Evolutionary conservation across 2,329 filamentous ascomycete genomes (phyloP).

Genomic region (Fusarium metavorans): DNA sequence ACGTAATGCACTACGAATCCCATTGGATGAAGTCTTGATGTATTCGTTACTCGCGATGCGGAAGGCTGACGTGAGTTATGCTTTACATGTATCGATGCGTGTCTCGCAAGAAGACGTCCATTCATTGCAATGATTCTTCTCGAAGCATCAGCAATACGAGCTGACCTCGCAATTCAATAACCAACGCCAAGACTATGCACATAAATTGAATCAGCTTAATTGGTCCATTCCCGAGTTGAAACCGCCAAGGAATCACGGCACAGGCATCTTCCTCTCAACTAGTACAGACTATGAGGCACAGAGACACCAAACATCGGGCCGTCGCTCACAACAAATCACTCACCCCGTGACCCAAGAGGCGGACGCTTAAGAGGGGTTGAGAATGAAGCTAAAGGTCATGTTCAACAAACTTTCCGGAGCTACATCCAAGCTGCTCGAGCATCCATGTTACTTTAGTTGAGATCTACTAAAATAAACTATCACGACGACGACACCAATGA

Average conservation of each 20-base stretch:
- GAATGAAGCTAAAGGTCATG: not conserved
- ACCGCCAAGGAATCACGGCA: not conserved
- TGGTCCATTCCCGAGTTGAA: not conserved
- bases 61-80: not conserved
- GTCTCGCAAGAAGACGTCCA: not conserved
- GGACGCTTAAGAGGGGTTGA: not conserved
- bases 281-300: not conserved
- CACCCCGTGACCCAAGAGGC: not conserved
- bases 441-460: not conserved
- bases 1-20: not conserved
- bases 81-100: not conserved
- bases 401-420: not conserved
- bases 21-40: not conserved
- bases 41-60: not conserved
- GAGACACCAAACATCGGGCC: not conserved
- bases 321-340: not conserved
- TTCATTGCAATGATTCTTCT: not conserved
- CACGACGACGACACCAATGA: not conserved
- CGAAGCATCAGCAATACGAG: not conserved
- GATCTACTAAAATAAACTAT: not conserved
- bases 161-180: not conserved
- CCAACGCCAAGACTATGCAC: not conserved
- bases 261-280: not conserved
- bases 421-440: not conserved
- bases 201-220: not conserved